phyloP scores from a whole-genome alignment of 371 early-diverging fungal species.

The Apophysomyces sp. region DNA sequence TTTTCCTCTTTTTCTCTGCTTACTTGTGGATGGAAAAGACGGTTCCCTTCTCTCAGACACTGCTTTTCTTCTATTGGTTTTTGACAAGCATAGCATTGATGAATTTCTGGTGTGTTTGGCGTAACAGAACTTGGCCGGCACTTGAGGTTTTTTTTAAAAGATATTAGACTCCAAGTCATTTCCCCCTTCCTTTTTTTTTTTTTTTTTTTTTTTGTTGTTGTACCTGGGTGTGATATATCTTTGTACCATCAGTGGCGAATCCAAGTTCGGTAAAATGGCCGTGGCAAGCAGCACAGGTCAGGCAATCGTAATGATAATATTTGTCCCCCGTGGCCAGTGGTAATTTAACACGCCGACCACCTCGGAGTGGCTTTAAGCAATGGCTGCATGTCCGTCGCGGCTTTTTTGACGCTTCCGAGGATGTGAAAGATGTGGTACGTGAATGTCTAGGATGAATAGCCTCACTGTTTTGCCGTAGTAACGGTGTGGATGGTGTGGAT shows the following conservation, averaged over 20 bases:
- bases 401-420: not conserved
- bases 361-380: conserved; percentile 24
- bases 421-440: not conserved
- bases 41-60: conserved; percentile 51
- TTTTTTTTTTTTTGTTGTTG: not conserved
- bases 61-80: conserved; percentile 46
- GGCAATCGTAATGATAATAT: conserved; percentile 61
- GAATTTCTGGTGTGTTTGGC: not conserved
- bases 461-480: not conserved
- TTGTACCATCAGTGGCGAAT: conserved; percentile 45
- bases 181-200: not conserved
- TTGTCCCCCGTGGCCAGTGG: conserved; percentile 18
- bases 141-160: not conserved
- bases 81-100: conserved; percentile 48
- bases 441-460: not conserved
- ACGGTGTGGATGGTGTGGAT: not conserved
- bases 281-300: conserved; percentile 68
- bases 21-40: conserved; percentile 49
- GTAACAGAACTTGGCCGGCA: not conserved
- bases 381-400: conserved; percentile 1
- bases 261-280: conserved; percentile 64
- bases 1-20: not conserved
- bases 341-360: conserved; percentile 19
- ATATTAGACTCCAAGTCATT: too few relatives aligned
- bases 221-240: conserved; percentile 53